Evolutionary conservation across 768 basidiomycete genomes (phyloP), one percentile per base, ranked within the genome.

Genomic region (Macrocybe gigantea): DNA sequence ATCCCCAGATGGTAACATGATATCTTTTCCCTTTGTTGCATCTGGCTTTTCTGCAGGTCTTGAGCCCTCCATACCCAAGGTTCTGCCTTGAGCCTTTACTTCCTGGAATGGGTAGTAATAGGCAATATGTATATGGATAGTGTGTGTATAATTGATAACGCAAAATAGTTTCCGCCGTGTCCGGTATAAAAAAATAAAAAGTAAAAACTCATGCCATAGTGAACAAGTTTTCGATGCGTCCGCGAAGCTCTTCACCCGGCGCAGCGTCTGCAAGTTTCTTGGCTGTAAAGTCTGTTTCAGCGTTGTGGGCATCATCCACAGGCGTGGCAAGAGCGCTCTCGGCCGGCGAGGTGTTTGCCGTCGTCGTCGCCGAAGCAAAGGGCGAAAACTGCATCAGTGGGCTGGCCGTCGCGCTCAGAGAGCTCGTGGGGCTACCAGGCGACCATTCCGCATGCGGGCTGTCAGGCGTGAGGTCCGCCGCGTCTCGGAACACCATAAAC

Each of bases 321-420:
- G 66, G 67, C 2, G 66, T 68, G 7, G 59, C 58, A 7, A 65
- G 59, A 13, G 57, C 61, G 29, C 63, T 64, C 33, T 53, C 60
- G 1, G 51, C 53, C 35, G 67, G 60, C 0, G 65, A 65, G 6
- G 61, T 49, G 44, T 53, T 59, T 12, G 47, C 32, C 5, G 58
- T 52, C 6, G 54, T 46, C 29, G 49, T 53, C 49, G 51, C 49
- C 15, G 58, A 55, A 22, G 22, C 22, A 49, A 64, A 64, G 7
- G 53, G 47, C 11, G 60, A 64, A 33, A 62, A 53, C 33, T 56
- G 51, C 29, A 55, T 55, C 2, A 52, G 50, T 6, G 22, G 22
- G 22, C 22, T 22, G 22, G 22, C 22, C 22, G 52, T 51, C 1
- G 62, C 60, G 37, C 56, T 53, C 10, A 57, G 52, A 35, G 56